These are phyloP conservation scores for Apophysomyces elegans DNA, from an alignment of 371 early-diverging fungal genomes.

Conservation along the genomic window DNA sequence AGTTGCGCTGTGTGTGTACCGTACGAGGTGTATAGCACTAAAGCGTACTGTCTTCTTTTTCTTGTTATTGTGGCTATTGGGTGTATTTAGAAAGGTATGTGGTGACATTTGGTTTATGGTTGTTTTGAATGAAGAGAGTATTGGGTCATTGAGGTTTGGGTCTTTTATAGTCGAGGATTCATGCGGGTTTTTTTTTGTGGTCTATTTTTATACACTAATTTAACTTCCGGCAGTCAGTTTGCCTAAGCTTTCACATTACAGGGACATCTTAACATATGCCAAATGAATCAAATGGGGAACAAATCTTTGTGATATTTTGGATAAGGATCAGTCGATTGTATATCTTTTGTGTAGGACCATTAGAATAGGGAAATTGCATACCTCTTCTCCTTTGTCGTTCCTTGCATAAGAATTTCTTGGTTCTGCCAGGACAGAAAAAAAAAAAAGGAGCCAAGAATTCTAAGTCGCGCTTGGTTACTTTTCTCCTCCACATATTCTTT, in stretches of 20 bases:
- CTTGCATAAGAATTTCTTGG: constrained; percentile 12
- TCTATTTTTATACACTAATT: background rate
- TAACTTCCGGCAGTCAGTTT: background rate
- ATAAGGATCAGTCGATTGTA: too few relatives aligned
- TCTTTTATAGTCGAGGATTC: constrained; percentile 1
- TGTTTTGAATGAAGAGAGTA: too few relatives aligned
- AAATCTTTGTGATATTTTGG: background rate
- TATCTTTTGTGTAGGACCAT: background rate
- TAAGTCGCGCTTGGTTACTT: background rate
- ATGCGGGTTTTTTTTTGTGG: background rate
- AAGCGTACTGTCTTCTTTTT: constrained; percentile 23
- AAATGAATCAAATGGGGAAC: background rate
- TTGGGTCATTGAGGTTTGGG: background rate
- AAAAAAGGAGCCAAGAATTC: constrained; percentile 2
- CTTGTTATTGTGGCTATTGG: background rate
- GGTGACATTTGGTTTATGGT: too few relatives aligned
- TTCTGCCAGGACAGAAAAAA: background rate
- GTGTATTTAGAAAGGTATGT: background rate
- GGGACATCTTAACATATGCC: background rate
- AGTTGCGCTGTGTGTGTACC: constrained; percentile 22
- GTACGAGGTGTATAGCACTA: constrained; percentile 12
- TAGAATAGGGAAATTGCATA: background rate
- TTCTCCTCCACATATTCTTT: background rate
- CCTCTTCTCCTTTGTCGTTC: background rate
- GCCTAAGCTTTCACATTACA: background rate